These are phyloP conservation scores for Pholiota conissans DNA, from an alignment of 768 basidiomycete genomes.

Conservation along the genomic window DNA sequence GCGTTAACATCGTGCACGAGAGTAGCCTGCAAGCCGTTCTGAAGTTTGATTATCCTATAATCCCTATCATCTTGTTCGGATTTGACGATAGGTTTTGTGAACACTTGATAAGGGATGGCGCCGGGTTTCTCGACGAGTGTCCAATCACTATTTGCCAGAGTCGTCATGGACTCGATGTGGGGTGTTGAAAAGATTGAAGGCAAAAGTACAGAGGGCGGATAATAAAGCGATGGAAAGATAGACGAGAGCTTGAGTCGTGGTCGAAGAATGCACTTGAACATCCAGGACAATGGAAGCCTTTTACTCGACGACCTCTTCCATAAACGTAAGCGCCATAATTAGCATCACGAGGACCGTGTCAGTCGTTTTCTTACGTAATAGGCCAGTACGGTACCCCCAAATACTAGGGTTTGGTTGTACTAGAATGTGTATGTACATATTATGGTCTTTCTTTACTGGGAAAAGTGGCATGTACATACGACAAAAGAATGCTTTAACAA, in stretches of 20 bases:
- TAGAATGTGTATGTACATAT: too few relatives aligned
- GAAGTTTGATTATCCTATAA: constrained; percentile 80
- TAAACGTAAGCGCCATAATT: constrained; percentile 4
- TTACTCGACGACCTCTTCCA: constrained; percentile 1
- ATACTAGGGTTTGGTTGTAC: too few relatives aligned
- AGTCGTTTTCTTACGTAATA: constrained; percentile 6
- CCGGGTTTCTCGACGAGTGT: constrained; percentile 17
- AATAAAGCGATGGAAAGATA: constrained; percentile 1
- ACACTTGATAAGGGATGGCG: constrained; percentile 20
- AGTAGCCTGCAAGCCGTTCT: constrained; percentile 86
- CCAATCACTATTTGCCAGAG: constrained; percentile 19
- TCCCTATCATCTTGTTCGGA: constrained; percentile 77
- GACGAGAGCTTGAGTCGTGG: constrained; percentile 11
- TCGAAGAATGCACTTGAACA: constrained; percentile 18
- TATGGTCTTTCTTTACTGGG: neutral
- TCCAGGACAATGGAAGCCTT: constrained; percentile 14
- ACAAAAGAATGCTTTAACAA: constrained; percentile 7
- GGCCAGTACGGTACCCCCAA: too few relatives aligned
- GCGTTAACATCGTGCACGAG: constrained; percentile 82
- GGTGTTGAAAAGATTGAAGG: neutral
- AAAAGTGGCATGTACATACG: constrained; percentile 2
- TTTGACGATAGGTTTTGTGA: constrained; percentile 50
- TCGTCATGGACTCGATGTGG: constrained; percentile 16
- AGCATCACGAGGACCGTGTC: constrained; percentile 15
- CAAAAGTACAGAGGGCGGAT: neutral